Base-by-base conservation (phyloP, 2,329 filamentous ascomycete genomes). In the Triangularia setosa region DNA sequence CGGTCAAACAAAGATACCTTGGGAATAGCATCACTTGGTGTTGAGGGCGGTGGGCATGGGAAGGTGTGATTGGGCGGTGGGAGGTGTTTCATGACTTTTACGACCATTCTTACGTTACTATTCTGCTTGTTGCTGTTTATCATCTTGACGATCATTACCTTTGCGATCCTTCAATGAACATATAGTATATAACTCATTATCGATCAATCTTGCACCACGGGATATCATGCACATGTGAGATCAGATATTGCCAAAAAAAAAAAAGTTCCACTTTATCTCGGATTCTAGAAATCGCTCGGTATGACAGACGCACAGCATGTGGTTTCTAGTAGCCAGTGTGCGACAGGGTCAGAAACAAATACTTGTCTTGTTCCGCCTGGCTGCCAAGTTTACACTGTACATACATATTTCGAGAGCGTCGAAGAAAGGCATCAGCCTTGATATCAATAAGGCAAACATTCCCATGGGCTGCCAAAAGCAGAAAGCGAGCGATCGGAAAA, bases 51-150 rank as follows among this genome's bases (percentile, higher is more conserved):
- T 30, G 48, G 58, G 48, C 56, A 56, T 53, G 62, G 44, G 28
- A 57, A 12, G 27, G 53, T 48, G 44, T 24, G 11, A 48, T 18
- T 56, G 28, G 30, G 21, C 9, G 52, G 60, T 16, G 23, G 63
- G 59, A 48, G 63, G 52, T 56, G 52, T 48, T 58, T 33, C 67
- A 69, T 61, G 67, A 64, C 61, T 65, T 66, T 69, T 62, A 69
- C 64, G 67, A 67, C 33, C 24, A 64, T 63, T 65, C 33, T 65
- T 67, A 61, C 62, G 55, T 33, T 58, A 58, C 56, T 23, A 62
- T 52, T 59, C 65, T 61, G 18, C 56, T 21, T 44, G 55, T 54
- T 61, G 52, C 61, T 53, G 3, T 55, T 33, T 58, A 35, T 48
- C 7, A 40, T n/a, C 33, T 40, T 40, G 14, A 40, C 33, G 33